Base-by-base conservation (phyloP, 352 stramenopile genomes). In the Pythium monospermum region DNA sequence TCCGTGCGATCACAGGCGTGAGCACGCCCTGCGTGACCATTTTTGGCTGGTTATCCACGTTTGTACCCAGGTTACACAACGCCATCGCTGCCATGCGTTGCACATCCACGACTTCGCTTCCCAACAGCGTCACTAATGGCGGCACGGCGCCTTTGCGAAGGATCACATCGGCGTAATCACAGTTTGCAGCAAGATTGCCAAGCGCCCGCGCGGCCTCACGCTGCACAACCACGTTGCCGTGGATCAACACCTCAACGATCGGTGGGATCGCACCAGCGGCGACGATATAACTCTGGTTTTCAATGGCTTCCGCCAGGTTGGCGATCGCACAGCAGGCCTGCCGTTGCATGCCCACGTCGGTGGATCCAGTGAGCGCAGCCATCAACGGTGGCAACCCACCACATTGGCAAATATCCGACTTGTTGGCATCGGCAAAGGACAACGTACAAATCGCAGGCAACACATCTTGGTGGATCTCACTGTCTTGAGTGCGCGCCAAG, bases 1-100 rank as follows among this genome's bases (percentile, higher is more conserved):
- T 91, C 21, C 96, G 85, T 0, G 77, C 80, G 13, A 97, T 71
- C 15, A 98, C 67, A 6, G 94, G 79, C 42, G 82, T 74, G 10
- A 98, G 73, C 16, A 98, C 83, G 16, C 87, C 87, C 32, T 80
- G 64, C 11, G 64, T 60, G 6, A 98, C 64, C 67, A 99, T 84
- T 59, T 97, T 91, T 1, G 74, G 61, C 55, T 98, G 92, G 54
- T 97, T 96, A 35, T 95, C 95, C 1, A 98, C 68, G 63, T 98
- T 98, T 19, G 88, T 96, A 19, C 80, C 91, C 18, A 98, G 58
- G 53, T 98, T 98, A 44, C 85, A 97, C 25, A 99, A 63, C 31
- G 94, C 91, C 93, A 98, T 98, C 31, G 89, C 82, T 4, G 89
- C 88, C 93, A 98, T 98, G 36, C 94, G 77, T 61, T 98, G 88